phyloP scores from a whole-genome alignment of 257 asterid species.

The Striga asiatica region DNA sequence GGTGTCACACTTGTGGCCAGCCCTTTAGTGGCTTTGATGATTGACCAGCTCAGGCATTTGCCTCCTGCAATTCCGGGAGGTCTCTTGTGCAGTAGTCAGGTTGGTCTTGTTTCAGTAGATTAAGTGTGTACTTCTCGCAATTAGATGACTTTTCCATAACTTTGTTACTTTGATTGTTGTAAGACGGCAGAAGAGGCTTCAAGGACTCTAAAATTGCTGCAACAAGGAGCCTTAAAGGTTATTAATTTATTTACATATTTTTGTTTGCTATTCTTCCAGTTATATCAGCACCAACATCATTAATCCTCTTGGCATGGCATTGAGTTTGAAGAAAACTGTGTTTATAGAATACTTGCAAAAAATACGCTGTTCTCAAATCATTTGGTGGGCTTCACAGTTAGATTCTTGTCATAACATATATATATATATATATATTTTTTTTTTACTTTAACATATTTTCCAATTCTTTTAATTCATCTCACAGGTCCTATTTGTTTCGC shows the following conservation, averaged over 20 bases:
- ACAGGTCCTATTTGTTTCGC: constrained; percentile 97
- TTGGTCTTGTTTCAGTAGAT: constrained; percentile 16
- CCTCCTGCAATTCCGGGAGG: constrained; percentile 74
- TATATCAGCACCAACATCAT: too few relatives aligned
- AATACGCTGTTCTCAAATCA: background rate
- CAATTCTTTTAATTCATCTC: constrained; percentile 13
- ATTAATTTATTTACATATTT: too few relatives aligned
- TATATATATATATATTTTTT: too few relatives aligned
- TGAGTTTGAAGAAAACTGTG: background rate
- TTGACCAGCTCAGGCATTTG: constrained; percentile 87
- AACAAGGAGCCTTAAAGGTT: constrained; percentile 79
- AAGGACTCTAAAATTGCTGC: constrained; percentile 52
- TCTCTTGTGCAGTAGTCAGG: constrained; percentile 87
- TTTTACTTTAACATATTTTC: too few relatives aligned
- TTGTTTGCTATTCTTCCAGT: too few relatives aligned
- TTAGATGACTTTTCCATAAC: constrained; percentile 14
- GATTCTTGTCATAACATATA: background rate
- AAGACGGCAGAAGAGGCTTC: constrained; percentile 73
- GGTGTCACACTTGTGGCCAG: constrained; percentile 84
- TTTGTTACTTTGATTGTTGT: constrained; percentile 14
- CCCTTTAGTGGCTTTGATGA: constrained; percentile 91
- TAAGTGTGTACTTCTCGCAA: background rate
- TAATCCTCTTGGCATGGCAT: background rate
- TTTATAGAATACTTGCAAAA: background rate
- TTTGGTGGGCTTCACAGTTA: background rate